These are phyloP conservation scores for Kazachstania psychrophila DNA, from an alignment of 805 yeast species.

Conservation along the genomic window DNA sequence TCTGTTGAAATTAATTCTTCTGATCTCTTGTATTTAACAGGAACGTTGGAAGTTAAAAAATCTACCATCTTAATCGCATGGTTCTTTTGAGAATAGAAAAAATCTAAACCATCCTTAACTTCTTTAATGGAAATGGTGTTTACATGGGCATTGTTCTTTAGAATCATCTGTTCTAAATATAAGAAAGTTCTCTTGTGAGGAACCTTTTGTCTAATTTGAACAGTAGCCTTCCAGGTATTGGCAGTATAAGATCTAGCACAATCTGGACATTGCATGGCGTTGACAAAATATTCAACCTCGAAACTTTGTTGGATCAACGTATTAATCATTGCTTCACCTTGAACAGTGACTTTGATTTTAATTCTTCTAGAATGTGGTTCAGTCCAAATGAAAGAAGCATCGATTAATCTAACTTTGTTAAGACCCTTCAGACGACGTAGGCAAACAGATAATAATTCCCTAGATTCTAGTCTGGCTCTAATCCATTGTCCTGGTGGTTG, in stretches of 20 bases:
- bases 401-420: slow-evolving; percentile 74
- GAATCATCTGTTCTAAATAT: slow-evolving; percentile 88
- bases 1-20: slow-evolving; percentile 88
- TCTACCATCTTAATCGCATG: slow-evolving; percentile 94
- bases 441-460: slow-evolving; percentile 87
- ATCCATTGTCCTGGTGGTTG: slow-evolving; percentile 96
- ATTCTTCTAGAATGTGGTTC: slow-evolving; percentile 97
- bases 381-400: slow-evolving; percentile 96
- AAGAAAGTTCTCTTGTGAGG: slow-evolving; percentile 95
- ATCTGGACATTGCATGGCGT: slow-evolving; percentile 96
- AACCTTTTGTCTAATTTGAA: slow-evolving; percentile 95
- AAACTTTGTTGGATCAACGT: slow-evolving; percentile 88
- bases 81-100: slow-evolving; percentile 77
- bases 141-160: slow-evolving; percentile 85
- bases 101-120: slow-evolving; percentile 88
- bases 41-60: slow-evolving; percentile 75
- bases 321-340: slow-evolving; percentile 90
- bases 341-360: slow-evolving; percentile 83
- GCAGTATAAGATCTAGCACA: slow-evolving; percentile 96
- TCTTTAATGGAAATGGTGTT: slow-evolving; percentile 92
- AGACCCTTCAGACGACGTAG: slow-evolving; percentile 80
- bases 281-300: slow-evolving; percentile 89
- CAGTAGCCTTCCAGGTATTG: slow-evolving; percentile 96
- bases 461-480: slow-evolving; percentile 76
- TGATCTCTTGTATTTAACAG: slow-evolving; percentile 71